A percentile compares a stretch with the other conserved stretches of the same genome.
These are phyloP conservation scores for Fraxinus platypoda DNA, from an alignment of 305 asterid species.

Conservation along the genomic window DNA sequence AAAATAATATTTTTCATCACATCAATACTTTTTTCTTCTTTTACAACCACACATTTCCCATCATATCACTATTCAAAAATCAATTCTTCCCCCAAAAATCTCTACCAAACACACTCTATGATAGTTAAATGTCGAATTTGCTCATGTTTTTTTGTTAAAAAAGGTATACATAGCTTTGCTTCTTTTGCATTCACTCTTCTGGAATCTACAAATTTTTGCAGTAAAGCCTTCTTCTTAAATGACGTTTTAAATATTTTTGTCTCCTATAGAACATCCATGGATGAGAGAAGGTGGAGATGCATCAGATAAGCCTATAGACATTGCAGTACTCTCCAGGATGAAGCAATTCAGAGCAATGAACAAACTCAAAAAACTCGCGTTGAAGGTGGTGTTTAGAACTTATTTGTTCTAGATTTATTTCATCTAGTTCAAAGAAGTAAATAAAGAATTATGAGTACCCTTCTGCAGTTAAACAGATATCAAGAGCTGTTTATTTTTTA, in stretches of 20 bases:
- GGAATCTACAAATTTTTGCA: not conserved
- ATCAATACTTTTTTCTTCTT: too few species aligned
- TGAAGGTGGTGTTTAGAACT: slow-evolving; percentile 49
- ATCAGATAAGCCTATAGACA: slow-evolving; percentile 75
- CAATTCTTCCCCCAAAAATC: too few species aligned
- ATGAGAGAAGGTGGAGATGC: slow-evolving; percentile 78
- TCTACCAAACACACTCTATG: too few species aligned
- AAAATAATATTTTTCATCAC: too few species aligned
- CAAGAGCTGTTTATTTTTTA: not conserved
- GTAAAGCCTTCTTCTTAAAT: not conserved
- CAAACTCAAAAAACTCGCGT: slow-evolving; percentile 80
- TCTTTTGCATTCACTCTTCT: not conserved
- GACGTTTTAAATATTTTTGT: not conserved
- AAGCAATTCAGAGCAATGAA: slow-evolving; percentile 95
- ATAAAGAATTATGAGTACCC: not conserved
- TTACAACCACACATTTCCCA: too few species aligned
- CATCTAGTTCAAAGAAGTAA: not conserved
- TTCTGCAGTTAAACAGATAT: not conserved
- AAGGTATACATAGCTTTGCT: not conserved
- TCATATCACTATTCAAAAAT: too few species aligned
- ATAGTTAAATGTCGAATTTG: not conserved
- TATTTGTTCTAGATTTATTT: not conserved
- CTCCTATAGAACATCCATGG: slow-evolving; percentile 77
- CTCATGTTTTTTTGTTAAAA: not conserved
- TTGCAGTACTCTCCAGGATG: slow-evolving; percentile 81